Evolutionary conservation across 495 filamentous ascomycete genomes (phyloP).

Genomic region (Neurospora sp.): DNA sequence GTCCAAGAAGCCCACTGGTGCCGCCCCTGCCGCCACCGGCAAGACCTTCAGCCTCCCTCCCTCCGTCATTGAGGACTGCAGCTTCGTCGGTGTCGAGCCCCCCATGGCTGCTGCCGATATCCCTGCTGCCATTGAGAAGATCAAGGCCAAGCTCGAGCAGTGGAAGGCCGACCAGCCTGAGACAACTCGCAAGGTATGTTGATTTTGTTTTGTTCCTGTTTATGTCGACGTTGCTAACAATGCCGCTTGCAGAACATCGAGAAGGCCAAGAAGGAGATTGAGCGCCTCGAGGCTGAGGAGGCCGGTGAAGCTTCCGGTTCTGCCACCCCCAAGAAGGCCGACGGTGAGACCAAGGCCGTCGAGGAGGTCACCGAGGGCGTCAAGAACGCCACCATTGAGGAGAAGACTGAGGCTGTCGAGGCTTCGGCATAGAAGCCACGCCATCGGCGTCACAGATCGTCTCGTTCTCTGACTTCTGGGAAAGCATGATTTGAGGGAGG

Average conservation of each 20-base stretch:
- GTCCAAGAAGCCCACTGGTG: conserved; percentile 51
- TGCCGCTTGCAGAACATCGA: conserved; percentile 76
- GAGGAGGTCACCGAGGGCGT: conserved; percentile 47
- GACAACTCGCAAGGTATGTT: conserved; percentile 82
- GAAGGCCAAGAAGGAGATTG: conserved; percentile 56
- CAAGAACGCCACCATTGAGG: conserved; percentile 60
- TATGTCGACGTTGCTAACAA: conserved; percentile 7
- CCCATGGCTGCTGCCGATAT: conserved; percentile 79
- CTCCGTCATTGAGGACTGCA: conserved; percentile 81
- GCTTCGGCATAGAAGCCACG: conserved; percentile 9
- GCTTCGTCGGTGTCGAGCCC: conserved; percentile 70
- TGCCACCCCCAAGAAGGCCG: conserved; percentile 27
- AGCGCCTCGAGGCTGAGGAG: conserved; percentile 49
- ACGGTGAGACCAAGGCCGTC: conserved; percentile 30
- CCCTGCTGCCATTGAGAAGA: conserved; percentile 66
- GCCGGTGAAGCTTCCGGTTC: conserved; percentile 25
- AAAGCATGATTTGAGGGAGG: background rate
- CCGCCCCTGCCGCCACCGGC: conserved; percentile 26
- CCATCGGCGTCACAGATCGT: background rate
- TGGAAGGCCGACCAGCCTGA: conserved; percentile 87
- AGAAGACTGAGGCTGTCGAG: conserved; percentile 45
- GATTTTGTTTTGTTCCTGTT: background rate
- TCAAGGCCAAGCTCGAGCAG: conserved; percentile 79
- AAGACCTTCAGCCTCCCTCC: conserved; percentile 79
- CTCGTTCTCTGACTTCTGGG: background rate